These are phyloP conservation scores for Pestalotiopsis sp. DNA, from an alignment of 2,329 filamentous ascomycete species.

Conservation along the genomic window DNA sequence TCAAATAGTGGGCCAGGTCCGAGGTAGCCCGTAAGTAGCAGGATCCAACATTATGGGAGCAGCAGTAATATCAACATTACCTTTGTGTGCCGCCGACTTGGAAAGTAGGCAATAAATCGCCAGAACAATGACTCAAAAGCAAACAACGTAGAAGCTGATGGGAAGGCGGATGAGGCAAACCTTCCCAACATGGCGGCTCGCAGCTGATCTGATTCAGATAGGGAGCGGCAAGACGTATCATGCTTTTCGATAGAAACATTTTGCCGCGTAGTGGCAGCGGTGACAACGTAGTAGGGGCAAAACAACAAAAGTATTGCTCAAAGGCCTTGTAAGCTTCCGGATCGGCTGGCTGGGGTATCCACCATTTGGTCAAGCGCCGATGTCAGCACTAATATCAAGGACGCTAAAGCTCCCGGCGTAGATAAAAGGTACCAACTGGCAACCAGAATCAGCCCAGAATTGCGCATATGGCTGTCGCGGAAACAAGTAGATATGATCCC, in stretches of 20 bases:
- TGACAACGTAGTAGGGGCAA: not conserved
- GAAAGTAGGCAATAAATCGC: not conserved
- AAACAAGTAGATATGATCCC: too few relatives aligned
- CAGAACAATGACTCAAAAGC: not conserved
- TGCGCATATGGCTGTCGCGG: too few relatives aligned
- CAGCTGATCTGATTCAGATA: not conserved
- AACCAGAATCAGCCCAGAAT: not conserved
- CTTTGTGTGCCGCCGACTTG: too few relatives aligned
- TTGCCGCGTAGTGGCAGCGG: not conserved
- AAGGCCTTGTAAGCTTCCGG: not conserved
- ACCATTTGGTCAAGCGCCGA: not conserved
- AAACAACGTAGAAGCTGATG: not conserved
- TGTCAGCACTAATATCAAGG: not conserved
- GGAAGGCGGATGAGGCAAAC: not conserved
- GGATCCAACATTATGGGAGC: too few relatives aligned
- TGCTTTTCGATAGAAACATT: not conserved
- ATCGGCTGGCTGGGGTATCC: not conserved
- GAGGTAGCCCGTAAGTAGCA: too few relatives aligned
- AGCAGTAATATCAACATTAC: too few relatives aligned
- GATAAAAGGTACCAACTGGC: not conserved
- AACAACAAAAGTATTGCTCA: not conserved
- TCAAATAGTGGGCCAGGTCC: too few relatives aligned
- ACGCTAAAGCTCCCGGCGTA: not conserved
- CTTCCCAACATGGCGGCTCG: not conserved
- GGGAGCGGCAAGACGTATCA: not conserved